Conservation (phyloP, 257 asterid genomes). For the Eustoma russellianum region DNA sequence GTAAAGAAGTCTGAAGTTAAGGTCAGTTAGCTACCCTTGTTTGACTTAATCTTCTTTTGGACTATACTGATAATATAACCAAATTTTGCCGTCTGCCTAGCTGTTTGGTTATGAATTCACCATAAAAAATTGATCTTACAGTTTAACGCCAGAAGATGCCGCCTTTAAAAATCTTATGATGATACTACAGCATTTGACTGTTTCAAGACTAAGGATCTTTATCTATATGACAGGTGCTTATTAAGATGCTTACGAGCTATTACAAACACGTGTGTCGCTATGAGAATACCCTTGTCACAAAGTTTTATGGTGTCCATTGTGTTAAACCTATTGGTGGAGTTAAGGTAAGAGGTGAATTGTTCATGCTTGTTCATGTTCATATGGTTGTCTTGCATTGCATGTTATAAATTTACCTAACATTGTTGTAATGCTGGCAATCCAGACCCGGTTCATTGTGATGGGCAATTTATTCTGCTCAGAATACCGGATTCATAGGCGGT, state of each 20-base stretch:
- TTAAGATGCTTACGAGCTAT: conserved; percentile 93
- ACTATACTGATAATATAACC: not conserved
- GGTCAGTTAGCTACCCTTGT: conserved; percentile 44
- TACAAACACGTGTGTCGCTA: conserved; percentile 67
- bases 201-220: conserved; percentile 1
- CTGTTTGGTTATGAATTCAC: not conserved
- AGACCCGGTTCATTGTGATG: conserved; percentile 97
- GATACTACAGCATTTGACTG: too few species aligned
- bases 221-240: conserved; percentile 59
- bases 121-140: not conserved
- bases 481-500: conserved; percentile 76
- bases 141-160: not conserved
- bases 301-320: conserved; percentile 93
- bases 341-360: conserved; percentile 38
- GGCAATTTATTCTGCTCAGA: conserved; percentile 95
- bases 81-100: not conserved
- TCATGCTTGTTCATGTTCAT: conserved; percentile 2
- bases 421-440: not conserved
- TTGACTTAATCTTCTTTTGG: conserved; percentile 9
- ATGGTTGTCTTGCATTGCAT: not conserved
- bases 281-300: conserved; percentile 84
- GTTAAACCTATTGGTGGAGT: conserved; percentile 94
- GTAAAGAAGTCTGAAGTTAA: conserved; percentile 97
- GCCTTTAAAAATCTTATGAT: not conserved
- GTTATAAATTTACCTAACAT: not conserved